Evolutionary conservation across 1,284 basidiomycete species (phyloP).

Genomic region (Ceratobasidium sp.): DNA sequence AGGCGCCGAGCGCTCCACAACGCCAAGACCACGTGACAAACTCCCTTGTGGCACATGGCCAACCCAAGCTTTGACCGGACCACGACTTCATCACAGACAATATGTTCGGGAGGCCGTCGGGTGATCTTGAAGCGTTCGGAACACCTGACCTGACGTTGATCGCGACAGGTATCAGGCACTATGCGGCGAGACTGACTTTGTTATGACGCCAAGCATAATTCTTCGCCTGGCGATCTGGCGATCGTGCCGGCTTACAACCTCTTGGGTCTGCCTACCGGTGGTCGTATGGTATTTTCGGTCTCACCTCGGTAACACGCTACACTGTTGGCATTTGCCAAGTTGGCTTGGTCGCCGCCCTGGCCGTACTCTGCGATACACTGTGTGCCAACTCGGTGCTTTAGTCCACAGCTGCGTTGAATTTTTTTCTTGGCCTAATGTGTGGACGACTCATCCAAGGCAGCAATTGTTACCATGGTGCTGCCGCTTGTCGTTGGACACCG

Average conservation of each 20-base stretch:
- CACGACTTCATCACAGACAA: background rate
- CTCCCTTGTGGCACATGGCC: slow-evolving; percentile 10
- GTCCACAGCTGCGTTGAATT: background rate
- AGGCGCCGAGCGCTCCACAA: background rate
- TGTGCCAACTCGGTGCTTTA: background rate
- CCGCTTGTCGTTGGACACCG: no score
- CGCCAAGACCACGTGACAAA: slow-evolving; percentile 40
- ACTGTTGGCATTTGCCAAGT: background rate
- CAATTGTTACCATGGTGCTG: background rate
- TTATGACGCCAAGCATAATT: background rate
- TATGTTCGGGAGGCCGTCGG: slow-evolving; percentile 22
- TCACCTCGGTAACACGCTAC: no score
- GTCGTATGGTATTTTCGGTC: no score
- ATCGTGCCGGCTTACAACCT: no score
- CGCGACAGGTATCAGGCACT: background rate
- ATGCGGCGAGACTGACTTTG: background rate
- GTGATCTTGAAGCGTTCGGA: background rate
- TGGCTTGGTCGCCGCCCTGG: background rate
- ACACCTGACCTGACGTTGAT: slow-evolving; percentile 11
- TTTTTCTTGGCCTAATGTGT: background rate
- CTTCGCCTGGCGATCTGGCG: background rate
- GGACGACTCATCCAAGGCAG: background rate
- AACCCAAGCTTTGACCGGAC: slow-evolving; percentile 21
- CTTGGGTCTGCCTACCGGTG: no score
- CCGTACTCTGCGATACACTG: background rate